A percentile compares a stretch with the other conserved stretches of the same genome.
Conservation (phyloP, 768 basidiomycete species). For the Tylopilus balloui region DNA sequence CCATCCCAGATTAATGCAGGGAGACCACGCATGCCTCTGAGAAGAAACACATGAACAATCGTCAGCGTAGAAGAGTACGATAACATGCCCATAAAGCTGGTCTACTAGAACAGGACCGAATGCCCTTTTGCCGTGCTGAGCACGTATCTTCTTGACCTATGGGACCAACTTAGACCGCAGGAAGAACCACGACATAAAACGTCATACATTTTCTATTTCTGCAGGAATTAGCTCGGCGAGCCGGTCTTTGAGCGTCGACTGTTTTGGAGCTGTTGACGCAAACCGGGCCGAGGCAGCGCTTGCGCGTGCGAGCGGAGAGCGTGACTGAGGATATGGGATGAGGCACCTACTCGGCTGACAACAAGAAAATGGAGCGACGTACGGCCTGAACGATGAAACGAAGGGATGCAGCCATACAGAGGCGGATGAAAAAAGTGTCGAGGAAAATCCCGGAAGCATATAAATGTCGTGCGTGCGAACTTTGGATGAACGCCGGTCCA, state of each 20-base stretch:
- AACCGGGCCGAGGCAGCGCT: conserved; percentile 49
- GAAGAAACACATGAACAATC: conserved; percentile 5
- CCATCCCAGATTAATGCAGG: conserved; percentile 98
- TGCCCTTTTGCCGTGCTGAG: conserved; percentile 85
- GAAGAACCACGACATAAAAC: neutral
- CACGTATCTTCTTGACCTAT: conserved; percentile 83
- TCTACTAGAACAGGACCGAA: conserved; percentile 91
- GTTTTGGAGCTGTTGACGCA: conserved; percentile 62
- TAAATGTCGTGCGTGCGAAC: conserved; percentile 13
- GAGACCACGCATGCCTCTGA: conserved; percentile 80
- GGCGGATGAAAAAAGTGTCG: conserved; percentile 7
- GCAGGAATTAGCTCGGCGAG: conserved; percentile 90
- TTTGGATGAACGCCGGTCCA: too few species aligned
- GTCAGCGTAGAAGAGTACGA: neutral
- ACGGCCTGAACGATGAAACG: conserved; percentile 36
- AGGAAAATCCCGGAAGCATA: conserved; percentile 26
- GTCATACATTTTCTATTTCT: conserved; percentile 49
- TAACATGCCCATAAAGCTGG: conserved; percentile 75
- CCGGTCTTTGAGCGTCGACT: conserved; percentile 83
- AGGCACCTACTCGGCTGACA: neutral
- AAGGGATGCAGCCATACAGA: conserved; percentile 41
- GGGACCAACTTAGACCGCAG: conserved; percentile 6
- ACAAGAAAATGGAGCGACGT: conserved; percentile 23
- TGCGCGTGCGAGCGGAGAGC: conserved; percentile 42
- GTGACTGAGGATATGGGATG: conserved; percentile 38